phyloP scores from a whole-genome alignment of 164 flowering plant species.

The Stephania japonica region DNA sequence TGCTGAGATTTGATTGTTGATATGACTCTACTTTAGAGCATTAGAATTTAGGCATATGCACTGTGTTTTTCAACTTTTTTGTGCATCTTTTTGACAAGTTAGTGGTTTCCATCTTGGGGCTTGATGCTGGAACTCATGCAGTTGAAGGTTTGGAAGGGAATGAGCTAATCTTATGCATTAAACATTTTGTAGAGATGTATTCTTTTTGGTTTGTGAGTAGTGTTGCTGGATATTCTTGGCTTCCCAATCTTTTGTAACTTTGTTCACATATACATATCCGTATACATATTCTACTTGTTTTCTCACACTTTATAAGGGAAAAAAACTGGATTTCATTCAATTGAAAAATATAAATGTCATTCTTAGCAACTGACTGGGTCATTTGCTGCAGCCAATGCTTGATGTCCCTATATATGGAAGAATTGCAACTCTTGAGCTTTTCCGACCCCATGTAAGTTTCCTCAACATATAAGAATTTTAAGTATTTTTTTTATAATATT shows the following conservation, averaged over 20 bases:
- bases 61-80: neutral
- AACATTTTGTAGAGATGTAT: no score
- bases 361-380: neutral
- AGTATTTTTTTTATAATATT: neutral
- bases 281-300: no score
- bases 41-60: neutral
- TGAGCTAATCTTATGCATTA: no score
- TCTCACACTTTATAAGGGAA: no score
- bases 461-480: neutral
- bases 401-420: slow-evolving; percentile 99
- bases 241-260: no score
- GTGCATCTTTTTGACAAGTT: neutral
- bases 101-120: neutral
- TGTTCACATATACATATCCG: no score
- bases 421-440: slow-evolving; percentile 96
- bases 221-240: no score
- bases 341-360: neutral
- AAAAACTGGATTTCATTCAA: neutral
- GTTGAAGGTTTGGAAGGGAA: neutral
- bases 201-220: no score
- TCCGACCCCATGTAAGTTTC: slow-evolving; percentile 91
- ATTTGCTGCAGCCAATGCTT: slow-evolving; percentile 69
- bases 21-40: neutral
- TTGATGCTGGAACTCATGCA: neutral
- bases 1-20: neutral